These are phyloP conservation scores for Artemisia argyi DNA, from an alignment of 129 eudicot species.

Conservation along the genomic window DNA sequence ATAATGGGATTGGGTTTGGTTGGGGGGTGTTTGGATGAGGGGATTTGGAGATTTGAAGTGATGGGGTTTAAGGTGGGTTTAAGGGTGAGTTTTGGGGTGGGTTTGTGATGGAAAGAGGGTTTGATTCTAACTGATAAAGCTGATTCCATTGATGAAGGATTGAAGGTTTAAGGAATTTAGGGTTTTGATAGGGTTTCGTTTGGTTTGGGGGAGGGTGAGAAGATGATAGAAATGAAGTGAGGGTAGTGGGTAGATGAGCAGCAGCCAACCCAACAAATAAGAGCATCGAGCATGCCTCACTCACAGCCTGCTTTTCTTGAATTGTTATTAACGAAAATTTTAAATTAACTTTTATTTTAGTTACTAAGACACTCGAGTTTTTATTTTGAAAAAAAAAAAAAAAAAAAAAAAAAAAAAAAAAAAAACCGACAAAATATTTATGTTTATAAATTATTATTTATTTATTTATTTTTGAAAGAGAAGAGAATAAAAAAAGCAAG, in stretches of 20 bases:
- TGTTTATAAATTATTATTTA: no score
- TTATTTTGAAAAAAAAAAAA: no score
- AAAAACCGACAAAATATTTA: no score
- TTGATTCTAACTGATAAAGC: constrained; percentile 24
- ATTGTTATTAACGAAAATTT: neutral
- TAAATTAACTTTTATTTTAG: no score
- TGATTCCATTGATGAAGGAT: constrained; percentile 34
- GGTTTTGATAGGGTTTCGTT: constrained; percentile 34
- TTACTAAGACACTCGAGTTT: no score
- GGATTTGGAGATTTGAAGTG: constrained; percentile 23
- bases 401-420: no score
- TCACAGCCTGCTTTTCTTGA: neutral
- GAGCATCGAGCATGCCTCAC: no score
- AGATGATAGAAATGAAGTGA: neutral
- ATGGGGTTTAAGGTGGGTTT: neutral
- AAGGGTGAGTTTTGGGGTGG: constrained; percentile 9
- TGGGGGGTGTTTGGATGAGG: constrained; percentile 18
- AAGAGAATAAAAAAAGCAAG: no score
- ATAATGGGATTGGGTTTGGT: constrained; percentile 29
- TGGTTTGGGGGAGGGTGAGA: constrained; percentile 9
- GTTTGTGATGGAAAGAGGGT: constrained; percentile 25
- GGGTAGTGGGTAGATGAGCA: neutral
- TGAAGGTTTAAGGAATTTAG: no score
- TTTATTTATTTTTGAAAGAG: no score
- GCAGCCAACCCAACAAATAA: neutral